Evolutionary conservation across 345 rosid genomes (phyloP), one percentile per base, ranked within the genome.

Genomic region (Tarenaya hassleriana): DNA sequence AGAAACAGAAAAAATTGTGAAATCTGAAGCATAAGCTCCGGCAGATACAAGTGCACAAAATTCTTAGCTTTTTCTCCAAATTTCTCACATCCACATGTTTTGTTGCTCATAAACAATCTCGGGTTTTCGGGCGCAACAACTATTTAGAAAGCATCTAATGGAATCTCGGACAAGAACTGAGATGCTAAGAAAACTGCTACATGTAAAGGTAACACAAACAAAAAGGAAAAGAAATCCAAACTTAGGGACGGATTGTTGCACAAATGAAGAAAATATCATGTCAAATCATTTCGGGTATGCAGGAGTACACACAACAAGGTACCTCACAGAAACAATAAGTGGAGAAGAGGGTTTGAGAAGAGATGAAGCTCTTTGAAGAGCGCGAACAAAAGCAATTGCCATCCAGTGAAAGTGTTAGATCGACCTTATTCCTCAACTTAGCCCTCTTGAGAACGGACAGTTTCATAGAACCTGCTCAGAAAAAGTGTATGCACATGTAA

Each of bases 321-420:
- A 72, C 81, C 77, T 76, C 61, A 37, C n/a, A 12, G 63, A 69
- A 31, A 27, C 12, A 47, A 62, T 37, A 47, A 49, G 20, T 15
- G 68, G 27, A 52, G 62, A 34, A 14, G 72, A 54, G 1, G 50
- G 17, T 43, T 34, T 63, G 16, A 69, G 55, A 52, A 63, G 62
- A 10, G 68, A 74, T 42, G 62, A 68, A 57, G 55, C 51, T 64
- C 62, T 64, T 16, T 52, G 64, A 27, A 73, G 37, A 37, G 41
- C 14, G 47, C 77, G 60, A 55, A 61, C 37, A 21, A 61, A 35
- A 33, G 45, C 38, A n/a, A 55, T 72, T 14, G 77, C 73, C 79
- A 72, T 75, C 15, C 41, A 49, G 17, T 3, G 38, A 5, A 20
- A 34, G 15, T 24, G 29, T 2, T 24, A 24, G 5, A n/a, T n/a